Evolutionary conservation across 441 rosid genomes (phyloP), one percentile per base, ranked within the genome.

Genomic region (Codiaeum variegatum): DNA sequence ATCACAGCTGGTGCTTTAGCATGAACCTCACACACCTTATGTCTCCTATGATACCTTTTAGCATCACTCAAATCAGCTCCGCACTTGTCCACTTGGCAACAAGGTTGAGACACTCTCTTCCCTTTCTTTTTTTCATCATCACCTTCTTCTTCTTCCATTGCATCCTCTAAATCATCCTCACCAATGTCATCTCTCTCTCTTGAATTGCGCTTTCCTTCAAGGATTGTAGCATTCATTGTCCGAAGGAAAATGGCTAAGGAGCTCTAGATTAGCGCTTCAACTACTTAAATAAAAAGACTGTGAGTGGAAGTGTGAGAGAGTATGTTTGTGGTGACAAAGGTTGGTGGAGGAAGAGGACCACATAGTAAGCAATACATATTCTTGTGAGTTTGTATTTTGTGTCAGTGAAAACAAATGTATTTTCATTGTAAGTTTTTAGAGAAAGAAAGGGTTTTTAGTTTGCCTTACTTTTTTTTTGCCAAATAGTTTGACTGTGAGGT

Each of bases 1-100:
- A 82, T 67, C 58, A 79, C 88, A 13, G 76, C 74, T 62, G 83
- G 78, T 69, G 91, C 84, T 83, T 87, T 85, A 47, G 91, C 75
- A 62, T 87, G 91, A 69, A 78, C 59, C 73, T 87, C 93, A 63
- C 91, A 87, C 26, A 89, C 93, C 81, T 81, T 83, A 77, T 89
- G 93, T 75, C 90, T 75, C 80, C 85, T 71, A 61, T 85, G 87
- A 75, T 87, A 87, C 83, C 54, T 83, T 80, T 78, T 85, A 18
- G 85, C 86, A 18, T 80, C 87, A 72, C 76, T 56, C 62, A 87
- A 80, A 79, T 87, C 85, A 55, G 71, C 85, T 56, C 75, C 68
- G 68, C 91, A 87, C 64, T 69, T 81, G 76, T 89, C 91, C 56
- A 76, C 90, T 68, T 83, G 91, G 80, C 93, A 89, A 74, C 77